A percentile compares a stretch with the other conserved stretches of the same genome.
Evolutionary conservation across 306 rosid genomes (phyloP).

Genomic region (Rubus idaeus): DNA sequence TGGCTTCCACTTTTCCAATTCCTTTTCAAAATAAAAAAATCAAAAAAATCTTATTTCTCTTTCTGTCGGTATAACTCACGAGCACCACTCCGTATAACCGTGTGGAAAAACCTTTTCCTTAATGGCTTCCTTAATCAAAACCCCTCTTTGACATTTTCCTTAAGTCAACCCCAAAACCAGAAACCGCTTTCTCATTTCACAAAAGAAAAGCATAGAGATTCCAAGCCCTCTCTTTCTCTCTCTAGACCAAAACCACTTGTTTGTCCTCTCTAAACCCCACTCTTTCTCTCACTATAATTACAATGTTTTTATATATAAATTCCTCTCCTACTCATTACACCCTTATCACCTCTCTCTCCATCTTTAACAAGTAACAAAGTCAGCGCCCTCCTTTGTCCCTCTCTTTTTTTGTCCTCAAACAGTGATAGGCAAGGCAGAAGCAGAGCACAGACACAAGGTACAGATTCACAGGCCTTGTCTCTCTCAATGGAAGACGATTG

Average conservation of each 20-base stretch:
- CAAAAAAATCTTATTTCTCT: background rate
- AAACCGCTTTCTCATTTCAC: slow-evolving; percentile 14
- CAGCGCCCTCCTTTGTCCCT: slow-evolving; percentile 64
- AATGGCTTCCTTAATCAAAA: slow-evolving; percentile 14
- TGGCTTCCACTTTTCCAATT: slow-evolving; percentile 12
- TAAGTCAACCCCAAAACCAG: slow-evolving; percentile 43
- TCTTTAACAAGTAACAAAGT: slow-evolving; percentile 32
- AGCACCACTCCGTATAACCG: slow-evolving; percentile 42
- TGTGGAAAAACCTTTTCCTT: slow-evolving; percentile 25
- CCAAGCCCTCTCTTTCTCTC: slow-evolving; percentile 25
- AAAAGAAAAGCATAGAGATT: slow-evolving; percentile 46
- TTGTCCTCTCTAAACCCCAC: background rate
- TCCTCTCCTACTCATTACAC: slow-evolving; percentile 38
- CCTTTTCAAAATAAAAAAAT: too few relatives aligned
- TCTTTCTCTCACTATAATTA: slow-evolving; percentile 35
- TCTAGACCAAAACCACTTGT: background rate
- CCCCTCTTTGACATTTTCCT: slow-evolving; percentile 37
- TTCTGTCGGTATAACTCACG: slow-evolving; percentile 53
- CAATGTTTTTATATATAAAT: slow-evolving; percentile 32
- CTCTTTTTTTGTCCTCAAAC: slow-evolving; percentile 18
- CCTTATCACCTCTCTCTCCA: slow-evolving; percentile 26
- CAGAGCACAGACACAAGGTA: slow-evolving; percentile 22
- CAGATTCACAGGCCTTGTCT: slow-evolving; percentile 45
- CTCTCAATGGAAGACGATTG: slow-evolving; percentile 67
- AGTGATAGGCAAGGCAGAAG: slow-evolving; percentile 9